Percentiles rank a stretch among this genome's conserved stretches.
phyloP scores from a whole-genome alignment of 805 yeast genomes.

The Saccharomycopsis sp. region DNA sequence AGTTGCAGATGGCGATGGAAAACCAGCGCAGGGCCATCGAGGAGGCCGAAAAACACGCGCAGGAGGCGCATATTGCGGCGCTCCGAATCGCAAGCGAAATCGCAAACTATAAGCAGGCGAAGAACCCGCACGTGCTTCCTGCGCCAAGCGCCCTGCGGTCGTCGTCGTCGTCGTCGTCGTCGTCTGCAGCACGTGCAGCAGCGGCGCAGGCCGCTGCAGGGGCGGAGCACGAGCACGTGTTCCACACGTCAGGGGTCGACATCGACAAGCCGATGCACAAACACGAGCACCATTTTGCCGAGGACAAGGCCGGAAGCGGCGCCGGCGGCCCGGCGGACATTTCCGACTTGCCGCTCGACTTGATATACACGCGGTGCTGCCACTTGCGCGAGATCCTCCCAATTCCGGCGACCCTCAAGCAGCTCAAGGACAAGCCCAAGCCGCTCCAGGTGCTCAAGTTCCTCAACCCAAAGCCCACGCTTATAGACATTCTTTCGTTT shows the following conservation, averaged over 20 bases:
- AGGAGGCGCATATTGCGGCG: slow-evolving; percentile 70
- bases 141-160: slow-evolving; percentile 16
- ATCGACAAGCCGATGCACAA: slow-evolving; percentile 69
- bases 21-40: slow-evolving; percentile 45
- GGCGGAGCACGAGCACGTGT: slow-evolving; percentile 19
- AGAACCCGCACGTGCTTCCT: slow-evolving; percentile 22
- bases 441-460: slow-evolving; percentile 74
- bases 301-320: slow-evolving; percentile 22
- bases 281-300: slow-evolving; percentile 50
- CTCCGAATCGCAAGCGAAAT: slow-evolving; percentile 65
- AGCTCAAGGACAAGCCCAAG: slow-evolving; percentile 62
- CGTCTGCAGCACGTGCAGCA: neutral
- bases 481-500: slow-evolving; percentile 80
- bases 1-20: slow-evolving; percentile 51
- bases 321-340: slow-evolving; percentile 7
- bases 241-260: slow-evolving; percentile 31
- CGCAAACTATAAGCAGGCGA: slow-evolving; percentile 32
- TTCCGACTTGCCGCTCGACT: slow-evolving; percentile 39
- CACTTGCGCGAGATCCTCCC: slow-evolving; percentile 89
- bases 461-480: slow-evolving; percentile 80
- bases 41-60: slow-evolving; percentile 67
- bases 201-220: slow-evolving; percentile 3
- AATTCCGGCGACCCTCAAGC: slow-evolving; percentile 81
- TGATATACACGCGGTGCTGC: slow-evolving; percentile 85
- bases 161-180: slow-evolving; percentile 10